phyloP scores from a whole-genome alignment of 1,284 basidiomycete genomes.

The Irpex rosettiformis region DNA sequence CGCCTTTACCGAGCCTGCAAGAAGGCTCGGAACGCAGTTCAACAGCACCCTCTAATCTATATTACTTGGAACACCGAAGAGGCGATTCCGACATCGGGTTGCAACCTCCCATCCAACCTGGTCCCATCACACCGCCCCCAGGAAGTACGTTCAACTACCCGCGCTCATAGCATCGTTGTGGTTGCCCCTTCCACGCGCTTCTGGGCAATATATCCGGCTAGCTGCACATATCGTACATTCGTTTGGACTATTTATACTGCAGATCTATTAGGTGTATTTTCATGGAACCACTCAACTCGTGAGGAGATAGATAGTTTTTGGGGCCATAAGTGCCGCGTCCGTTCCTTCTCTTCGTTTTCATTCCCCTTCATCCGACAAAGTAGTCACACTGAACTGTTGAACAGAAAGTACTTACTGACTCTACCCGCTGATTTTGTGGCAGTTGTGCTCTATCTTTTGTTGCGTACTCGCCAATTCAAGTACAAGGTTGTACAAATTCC shows the following conservation, averaged over 20 bases:
- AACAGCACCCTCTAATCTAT: background rate
- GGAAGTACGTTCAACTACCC: background rate
- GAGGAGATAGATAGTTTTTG: background rate
- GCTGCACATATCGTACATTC: slow-evolving; percentile 7
- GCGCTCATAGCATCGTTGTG: slow-evolving; percentile 5
- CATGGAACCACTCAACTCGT: background rate
- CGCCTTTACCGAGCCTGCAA: slow-evolving; percentile 19
- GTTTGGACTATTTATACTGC: slow-evolving; percentile 13
- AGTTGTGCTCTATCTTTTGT: background rate
- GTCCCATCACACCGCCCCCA: slow-evolving; percentile 6
- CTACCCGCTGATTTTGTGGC: background rate
- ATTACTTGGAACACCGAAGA: slow-evolving; percentile 13
- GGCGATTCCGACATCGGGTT: slow-evolving; percentile 6
- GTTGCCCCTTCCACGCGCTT: background rate
- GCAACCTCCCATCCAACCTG: slow-evolving; percentile 16
- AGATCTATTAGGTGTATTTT: slow-evolving; percentile 9
- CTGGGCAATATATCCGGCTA: background rate
- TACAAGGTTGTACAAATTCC: background rate
- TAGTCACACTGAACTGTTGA: background rate
- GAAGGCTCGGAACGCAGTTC: slow-evolving; percentile 5
- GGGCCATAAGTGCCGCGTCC: background rate
- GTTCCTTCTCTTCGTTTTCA: background rate
- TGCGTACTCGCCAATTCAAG: background rate
- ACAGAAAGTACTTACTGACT: background rate
- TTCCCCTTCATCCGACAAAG: background rate